Evolutionary conservation across 495 filamentous ascomycete genomes (phyloP), one percentile per base, ranked within the genome.

Genomic region (Thermothielavioides terrestris): DNA sequence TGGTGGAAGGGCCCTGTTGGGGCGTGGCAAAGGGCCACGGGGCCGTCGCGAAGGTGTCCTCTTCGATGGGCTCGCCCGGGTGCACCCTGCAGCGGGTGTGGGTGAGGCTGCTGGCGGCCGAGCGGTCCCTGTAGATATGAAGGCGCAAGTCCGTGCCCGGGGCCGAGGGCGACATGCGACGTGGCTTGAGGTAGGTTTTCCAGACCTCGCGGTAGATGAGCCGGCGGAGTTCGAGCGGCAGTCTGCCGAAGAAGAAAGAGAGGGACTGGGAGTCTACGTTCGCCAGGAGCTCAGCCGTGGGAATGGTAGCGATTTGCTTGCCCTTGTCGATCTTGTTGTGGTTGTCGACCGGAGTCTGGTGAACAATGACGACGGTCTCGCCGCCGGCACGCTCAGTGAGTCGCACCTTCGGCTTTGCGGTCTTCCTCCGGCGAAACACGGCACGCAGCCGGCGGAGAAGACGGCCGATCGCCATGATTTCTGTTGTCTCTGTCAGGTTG

Each of bases 201-300:
- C 54, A 62, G 7, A 60, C 39, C 6, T 58, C 25, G 20, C 27
- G 35, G 42, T 58, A 62, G 39, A 65, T 60, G 9, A 49, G 44
- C 9, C 50, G 53, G 6, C 62, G 51, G 22, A 65, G 27, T 31
- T 65, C 62, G 35, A 56, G 50, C 4, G 62, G 59, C 2, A 65
- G 52, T 7, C 38, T 30, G 43, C 35, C 8, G 44, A 60, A 59
- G 35, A 62, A 54, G 18, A 6, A 14, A 3, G 52, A 61, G 7
- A 31, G 17, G 23, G 26, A 25, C 18, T 63, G 60, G 37, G 30
- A 4, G 27, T 49, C 42, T 34, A 41, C 45, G 1, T 47, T 25
- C 10, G 38, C 10, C 15, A 49, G 21, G 23, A 56, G 38, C 38
- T 52, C 43, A 17, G 43, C 49, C n/a, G 17, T 25, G 23, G n/a